Evolutionary conservation across 805 yeast species (phyloP).

Genomic region (Metschnikowia santaceciliae): DNA sequence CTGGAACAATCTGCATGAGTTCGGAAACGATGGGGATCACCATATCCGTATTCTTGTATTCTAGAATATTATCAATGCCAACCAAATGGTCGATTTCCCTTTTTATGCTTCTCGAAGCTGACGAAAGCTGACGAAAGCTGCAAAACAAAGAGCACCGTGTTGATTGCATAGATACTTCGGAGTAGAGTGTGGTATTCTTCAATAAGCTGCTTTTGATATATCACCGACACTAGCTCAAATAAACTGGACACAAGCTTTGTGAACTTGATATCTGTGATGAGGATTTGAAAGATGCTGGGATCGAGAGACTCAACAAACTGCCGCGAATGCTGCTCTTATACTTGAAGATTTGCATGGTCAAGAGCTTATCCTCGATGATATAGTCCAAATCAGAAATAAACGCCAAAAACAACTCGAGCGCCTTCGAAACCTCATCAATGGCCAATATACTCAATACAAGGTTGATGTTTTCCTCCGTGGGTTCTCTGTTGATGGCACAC

Average conservation of each 20-base stretch:
- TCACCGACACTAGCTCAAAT: no score
- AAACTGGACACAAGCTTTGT: no score
- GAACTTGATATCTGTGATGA: no score
- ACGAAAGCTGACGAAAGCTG: conserved; percentile 21
- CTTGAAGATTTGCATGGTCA: conserved; percentile 36
- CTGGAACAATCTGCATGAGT: conserved; percentile 30
- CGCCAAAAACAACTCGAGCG: conserved; percentile 26
- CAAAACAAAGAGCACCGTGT: conserved; percentile 24
- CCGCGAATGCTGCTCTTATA: conserved; percentile 15
- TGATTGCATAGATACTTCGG: conserved; percentile 25
- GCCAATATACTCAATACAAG: conserved; percentile 22
- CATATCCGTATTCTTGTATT: conserved; percentile 11
- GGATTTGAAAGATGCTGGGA: no score
- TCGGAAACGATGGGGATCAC: conserved; percentile 20
- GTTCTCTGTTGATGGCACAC: conserved; percentile 22
- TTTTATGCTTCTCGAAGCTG: conserved; percentile 15
- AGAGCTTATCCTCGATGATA: conserved; percentile 26
- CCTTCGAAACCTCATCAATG: conserved; percentile 26
- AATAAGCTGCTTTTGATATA: no score
- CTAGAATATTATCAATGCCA: conserved; percentile 26
- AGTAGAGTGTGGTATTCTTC: no score
- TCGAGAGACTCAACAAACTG: no score
- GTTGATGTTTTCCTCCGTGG: conserved; percentile 21
- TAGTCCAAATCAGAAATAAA: conserved; percentile 29
- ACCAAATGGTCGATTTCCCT: conserved; percentile 33